Evolutionary conservation across 2,329 filamentous ascomycete genomes (phyloP), one percentile per base, ranked within the genome.

Genomic region (Thielaviopsis musarum): DNA sequence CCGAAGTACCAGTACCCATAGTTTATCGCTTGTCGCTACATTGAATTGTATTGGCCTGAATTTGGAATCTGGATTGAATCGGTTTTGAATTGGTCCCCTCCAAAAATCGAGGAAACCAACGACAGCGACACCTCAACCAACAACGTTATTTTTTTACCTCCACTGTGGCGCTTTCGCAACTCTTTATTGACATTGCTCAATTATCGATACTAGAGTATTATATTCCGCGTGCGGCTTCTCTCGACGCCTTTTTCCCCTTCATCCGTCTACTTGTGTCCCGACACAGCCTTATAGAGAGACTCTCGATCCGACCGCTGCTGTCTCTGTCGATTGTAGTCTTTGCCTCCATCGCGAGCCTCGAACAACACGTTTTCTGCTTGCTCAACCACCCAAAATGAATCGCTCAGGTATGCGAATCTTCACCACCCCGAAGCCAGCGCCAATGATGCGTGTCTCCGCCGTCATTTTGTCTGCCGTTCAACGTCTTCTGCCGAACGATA

Each of bases 401-500:
- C 56, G 56, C 48, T 57, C 56, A 57, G 56, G 56, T 57, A 57
- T 57, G 56, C 56, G 45, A 17, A 45, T 6, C 19, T 64, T 60
- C 58, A 60, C 56, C 62, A 58, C 57, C 57, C 60, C 58, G 58
- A 56, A 62, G 55, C 60, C 62, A 56, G 59, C 56, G 59, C 60
- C 54, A 60, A 61, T 60, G 52, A 61, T 62, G 59, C 58, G 62
- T 61, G 51, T 52, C 62, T 62, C 62, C 62, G 45, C 9, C 45
- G n/a, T 49, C 45, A 10, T n/a, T 49, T 49, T 7, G n/a, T 21
- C n/a, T 21, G 45, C n/a, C 45, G 5, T 21, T 19, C n/a, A 19
- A n/a, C 45, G 17, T 49, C 45, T 49, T 21, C 3, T 49, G 45
- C 45, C 45, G 45, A 49, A 5, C 45, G n/a, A 49, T 49, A n/a